Conservation (phyloP, 1,139 yeast genomes). For the Candida neerlandica region DNA sequence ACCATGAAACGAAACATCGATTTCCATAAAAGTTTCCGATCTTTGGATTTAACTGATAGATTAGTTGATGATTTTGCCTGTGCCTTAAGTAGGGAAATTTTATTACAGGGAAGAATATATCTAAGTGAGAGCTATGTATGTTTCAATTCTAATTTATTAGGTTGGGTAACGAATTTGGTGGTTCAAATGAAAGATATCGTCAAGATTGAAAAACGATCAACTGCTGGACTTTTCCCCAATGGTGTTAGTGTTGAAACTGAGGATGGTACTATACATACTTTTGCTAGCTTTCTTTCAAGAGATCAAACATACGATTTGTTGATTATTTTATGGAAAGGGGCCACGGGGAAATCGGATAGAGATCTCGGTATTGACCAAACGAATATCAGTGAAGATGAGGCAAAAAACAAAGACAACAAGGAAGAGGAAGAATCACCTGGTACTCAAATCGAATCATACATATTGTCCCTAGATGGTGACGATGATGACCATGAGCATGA, state of each 20-base stretch:
- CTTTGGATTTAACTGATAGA: slow-evolving; percentile 69
- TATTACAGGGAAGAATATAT: slow-evolving; percentile 89
- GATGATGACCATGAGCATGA: slow-evolving; percentile 20
- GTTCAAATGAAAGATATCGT: slow-evolving; percentile 74
- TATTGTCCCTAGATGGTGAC: slow-evolving; percentile 38
- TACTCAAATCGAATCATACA: slow-evolving; percentile 28
- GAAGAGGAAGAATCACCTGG: slow-evolving; percentile 15
- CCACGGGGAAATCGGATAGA: slow-evolving; percentile 27
- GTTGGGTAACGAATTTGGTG: slow-evolving; percentile 86
- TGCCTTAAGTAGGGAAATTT: slow-evolving; percentile 83
- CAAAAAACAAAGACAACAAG: slow-evolving; percentile 3
- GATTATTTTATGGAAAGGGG: slow-evolving; percentile 54
- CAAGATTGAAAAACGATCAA: slow-evolving; percentile 73
- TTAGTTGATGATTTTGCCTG: slow-evolving; percentile 85
- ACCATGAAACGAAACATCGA: slow-evolving; percentile 71
- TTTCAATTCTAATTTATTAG: slow-evolving; percentile 88
- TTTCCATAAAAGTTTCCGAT: slow-evolving; percentile 74
- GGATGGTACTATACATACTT: slow-evolving; percentile 62
- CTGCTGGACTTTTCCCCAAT: slow-evolving; percentile 91
- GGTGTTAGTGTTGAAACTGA: slow-evolving; percentile 78
- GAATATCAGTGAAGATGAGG: slow-evolving; percentile 13
- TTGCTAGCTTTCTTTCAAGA: slow-evolving; percentile 86
- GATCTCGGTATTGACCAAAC: slow-evolving; percentile 1
- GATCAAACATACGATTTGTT: slow-evolving; percentile 77
- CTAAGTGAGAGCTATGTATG: slow-evolving; percentile 80